A percentile compares a stretch with the other conserved stretches of the same genome.
phyloP scores from a whole-genome alignment of 2,329 filamentous ascomycete genomes.

The Penicillium sp. region DNA sequence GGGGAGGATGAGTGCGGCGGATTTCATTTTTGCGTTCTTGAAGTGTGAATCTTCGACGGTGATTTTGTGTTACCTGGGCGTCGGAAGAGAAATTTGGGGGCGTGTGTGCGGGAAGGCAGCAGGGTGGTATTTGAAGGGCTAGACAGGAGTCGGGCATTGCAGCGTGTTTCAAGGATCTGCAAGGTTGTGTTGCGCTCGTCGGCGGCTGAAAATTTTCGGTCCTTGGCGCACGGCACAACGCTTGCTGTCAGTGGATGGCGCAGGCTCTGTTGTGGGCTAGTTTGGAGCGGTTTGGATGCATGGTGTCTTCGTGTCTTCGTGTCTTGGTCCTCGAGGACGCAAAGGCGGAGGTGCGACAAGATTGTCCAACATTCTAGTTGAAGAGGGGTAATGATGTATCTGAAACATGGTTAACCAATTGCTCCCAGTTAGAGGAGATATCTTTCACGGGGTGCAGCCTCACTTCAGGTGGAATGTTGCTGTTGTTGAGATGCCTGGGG shows the following conservation, averaged over 20 bases:
- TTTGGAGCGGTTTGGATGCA: neutral
- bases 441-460: neutral
- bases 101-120: neutral
- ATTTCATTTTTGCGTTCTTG: slow-evolving; percentile 1
- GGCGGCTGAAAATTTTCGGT: neutral
- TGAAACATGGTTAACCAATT: neutral
- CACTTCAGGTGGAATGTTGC: neutral
- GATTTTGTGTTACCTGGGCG: neutral
- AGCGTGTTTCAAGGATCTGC: neutral
- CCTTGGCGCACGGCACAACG: slow-evolving; percentile 7
- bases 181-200: neutral
- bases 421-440: neutral
- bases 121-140: neutral
- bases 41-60: neutral
- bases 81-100: neutral
- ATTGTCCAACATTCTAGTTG: neutral
- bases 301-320: neutral
- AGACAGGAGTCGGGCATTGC: neutral
- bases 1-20: slow-evolving; percentile 8
- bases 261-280: neutral
- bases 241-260: neutral
- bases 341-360: neutral
- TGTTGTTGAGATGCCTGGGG: neutral
- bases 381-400: neutral
- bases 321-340: neutral